Percentiles rank a stretch among this genome's conserved stretches.
These are phyloP conservation scores for Triadica sebifera DNA, from an alignment of 345 rosid species.

Conservation along the genomic window DNA sequence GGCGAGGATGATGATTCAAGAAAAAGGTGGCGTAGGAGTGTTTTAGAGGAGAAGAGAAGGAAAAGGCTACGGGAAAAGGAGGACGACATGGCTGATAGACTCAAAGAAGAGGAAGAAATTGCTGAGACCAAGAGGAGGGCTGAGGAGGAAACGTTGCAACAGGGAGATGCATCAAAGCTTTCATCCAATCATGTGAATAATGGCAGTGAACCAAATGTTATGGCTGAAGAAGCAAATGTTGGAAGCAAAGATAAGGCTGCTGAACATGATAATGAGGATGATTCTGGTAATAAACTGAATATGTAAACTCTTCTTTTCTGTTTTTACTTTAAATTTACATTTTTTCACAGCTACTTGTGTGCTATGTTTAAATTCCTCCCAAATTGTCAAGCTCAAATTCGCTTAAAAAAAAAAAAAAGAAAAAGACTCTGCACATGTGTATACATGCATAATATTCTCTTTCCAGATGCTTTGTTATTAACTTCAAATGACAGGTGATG, in stretches of 20 bases:
- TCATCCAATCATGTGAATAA: slow-evolving; percentile 41
- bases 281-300: slow-evolving; percentile 31
- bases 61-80: slow-evolving; percentile 74
- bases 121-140: slow-evolving; percentile 72
- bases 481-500: slow-evolving; percentile 39
- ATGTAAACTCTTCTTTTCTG: slow-evolving; percentile 17
- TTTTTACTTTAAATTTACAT: neutral
- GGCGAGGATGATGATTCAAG: slow-evolving; percentile 77
- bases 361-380: neutral
- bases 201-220: slow-evolving; percentile 38
- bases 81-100: slow-evolving; percentile 73
- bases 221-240: slow-evolving; percentile 31
- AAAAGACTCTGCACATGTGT: neutral
- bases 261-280: slow-evolving; percentile 32
- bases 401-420: neutral
- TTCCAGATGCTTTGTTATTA: neutral
- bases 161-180: slow-evolving; percentile 54
- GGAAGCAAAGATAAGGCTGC: slow-evolving; percentile 41
- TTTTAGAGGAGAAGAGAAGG: slow-evolving; percentile 73
- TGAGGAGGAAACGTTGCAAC: slow-evolving; percentile 75
- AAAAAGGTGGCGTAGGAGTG: slow-evolving; percentile 78
- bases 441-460: neutral
- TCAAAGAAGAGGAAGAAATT: slow-evolving; percentile 79
- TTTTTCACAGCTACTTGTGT: neutral
- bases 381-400: neutral